Percentiles rank a stretch among this genome's conserved stretches.
phyloP scores from a whole-genome alignment of 2,329 filamentous ascomycete genomes.

The Fusarium sp. region DNA sequence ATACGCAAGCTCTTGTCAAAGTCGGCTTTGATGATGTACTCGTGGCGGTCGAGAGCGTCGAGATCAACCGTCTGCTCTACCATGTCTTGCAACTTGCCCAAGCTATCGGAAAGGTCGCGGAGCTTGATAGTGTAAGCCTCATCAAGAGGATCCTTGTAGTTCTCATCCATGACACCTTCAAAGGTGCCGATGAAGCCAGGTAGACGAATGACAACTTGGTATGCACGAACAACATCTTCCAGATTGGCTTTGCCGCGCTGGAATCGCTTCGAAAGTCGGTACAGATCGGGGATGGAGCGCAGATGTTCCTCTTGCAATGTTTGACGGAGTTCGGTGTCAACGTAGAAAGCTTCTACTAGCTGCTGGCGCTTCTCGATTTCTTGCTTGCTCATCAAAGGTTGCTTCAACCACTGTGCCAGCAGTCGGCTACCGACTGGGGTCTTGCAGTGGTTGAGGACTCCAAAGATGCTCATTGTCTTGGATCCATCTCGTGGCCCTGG shows the following conservation, averaged over 20 bases:
- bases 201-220: constrained; percentile 91
- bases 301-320: constrained; percentile 97
- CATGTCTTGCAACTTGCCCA: constrained; percentile 93
- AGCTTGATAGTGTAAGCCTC: constrained; percentile 87
- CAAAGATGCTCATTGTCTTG: constrained; percentile 98
- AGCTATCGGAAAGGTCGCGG: constrained; percentile 75
- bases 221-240: constrained; percentile 94
- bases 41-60: constrained; percentile 93
- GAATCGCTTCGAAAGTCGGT: constrained; percentile 92
- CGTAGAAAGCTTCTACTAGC: constrained; percentile 92
- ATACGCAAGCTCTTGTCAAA: constrained; percentile 89
- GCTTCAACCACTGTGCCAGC: constrained; percentile 95
- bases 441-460: constrained; percentile 96
- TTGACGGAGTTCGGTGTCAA: constrained; percentile 91
- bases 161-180: constrained; percentile 94
- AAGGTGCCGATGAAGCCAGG: constrained; percentile 90
- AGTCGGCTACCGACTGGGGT: constrained; percentile 91
- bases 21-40: constrained; percentile 98
- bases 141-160: constrained; percentile 87
- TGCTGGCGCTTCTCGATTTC: constrained; percentile 94
- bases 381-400: constrained; percentile 88
- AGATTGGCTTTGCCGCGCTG: constrained; percentile 90
- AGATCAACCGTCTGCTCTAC: constrained; percentile 98
- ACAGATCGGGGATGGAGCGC: constrained; percentile 91
- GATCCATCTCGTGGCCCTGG: constrained; percentile 91